Conservation (phyloP, 2,329 filamentous ascomycete genomes). For the Fusarium tupiense region DNA sequence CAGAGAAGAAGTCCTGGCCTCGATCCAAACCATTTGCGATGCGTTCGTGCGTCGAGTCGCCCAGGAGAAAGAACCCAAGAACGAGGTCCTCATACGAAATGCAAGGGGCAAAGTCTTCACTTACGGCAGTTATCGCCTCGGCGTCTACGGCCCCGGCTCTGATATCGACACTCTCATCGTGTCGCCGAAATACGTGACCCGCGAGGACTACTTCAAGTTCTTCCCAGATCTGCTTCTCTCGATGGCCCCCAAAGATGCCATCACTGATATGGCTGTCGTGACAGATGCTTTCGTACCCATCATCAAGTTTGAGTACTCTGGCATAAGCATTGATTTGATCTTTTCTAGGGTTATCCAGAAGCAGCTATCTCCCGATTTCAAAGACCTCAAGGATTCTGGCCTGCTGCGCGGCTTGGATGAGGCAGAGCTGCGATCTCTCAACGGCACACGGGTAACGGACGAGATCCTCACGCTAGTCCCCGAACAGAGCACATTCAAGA, state of each 20-base stretch:
- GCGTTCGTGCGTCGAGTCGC: conserved; percentile 90
- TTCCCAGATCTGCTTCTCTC: conserved; percentile 84
- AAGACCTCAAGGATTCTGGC: conserved; percentile 82
- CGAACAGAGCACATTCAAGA: conserved; percentile 87
- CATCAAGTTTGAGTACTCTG: conserved; percentile 92
- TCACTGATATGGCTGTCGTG: conserved; percentile 86
- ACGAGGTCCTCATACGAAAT: conserved; percentile 80
- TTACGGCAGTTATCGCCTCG: conserved; percentile 93
- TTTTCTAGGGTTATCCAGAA: conserved; percentile 79
- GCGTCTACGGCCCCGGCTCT: conserved; percentile 93
- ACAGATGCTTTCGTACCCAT: conserved; percentile 94
- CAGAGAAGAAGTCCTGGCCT: conserved; percentile 69
- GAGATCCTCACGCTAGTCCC: conserved; percentile 91
- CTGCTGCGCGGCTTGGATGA: conserved; percentile 88
- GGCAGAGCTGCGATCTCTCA: conserved; percentile 86
- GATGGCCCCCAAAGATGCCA: conserved; percentile 80
- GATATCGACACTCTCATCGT: conserved; percentile 98
- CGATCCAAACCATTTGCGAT: conserved; percentile 81
- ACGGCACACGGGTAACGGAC: conserved; percentile 93
- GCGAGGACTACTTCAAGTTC: conserved; percentile 90
- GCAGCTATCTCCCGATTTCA: conserved; percentile 72
- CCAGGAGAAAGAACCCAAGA: conserved; percentile 74
- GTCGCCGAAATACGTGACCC: conserved; percentile 86
- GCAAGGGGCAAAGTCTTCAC: conserved; percentile 94
- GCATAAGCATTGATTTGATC: conserved; percentile 95